A percentile compares a stretch with the other conserved stretches of the same genome.
Conservation (phyloP, 352 stramenopile genomes). For the Pythium biforme region DNA sequence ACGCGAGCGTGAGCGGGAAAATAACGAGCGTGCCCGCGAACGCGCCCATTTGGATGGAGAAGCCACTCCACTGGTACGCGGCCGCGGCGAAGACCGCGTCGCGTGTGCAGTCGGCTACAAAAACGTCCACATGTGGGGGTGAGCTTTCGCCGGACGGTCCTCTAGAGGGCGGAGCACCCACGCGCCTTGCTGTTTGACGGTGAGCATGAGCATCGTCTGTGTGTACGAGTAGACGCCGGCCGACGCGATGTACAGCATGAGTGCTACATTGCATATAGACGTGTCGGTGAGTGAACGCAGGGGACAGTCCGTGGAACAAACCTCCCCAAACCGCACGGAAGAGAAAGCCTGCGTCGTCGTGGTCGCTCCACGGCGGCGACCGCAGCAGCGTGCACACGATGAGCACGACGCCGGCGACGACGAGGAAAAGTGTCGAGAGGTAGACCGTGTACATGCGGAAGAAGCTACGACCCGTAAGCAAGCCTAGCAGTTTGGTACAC, state of each 20-base stretch:
- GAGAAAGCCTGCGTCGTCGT: constrained; percentile 44
- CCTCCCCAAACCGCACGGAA: too few species aligned
- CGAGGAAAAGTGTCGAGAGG: constrained; percentile 32
- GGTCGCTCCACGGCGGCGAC: constrained; percentile 29
- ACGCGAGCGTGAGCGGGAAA: constrained; percentile 45
- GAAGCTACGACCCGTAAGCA: constrained; percentile 33
- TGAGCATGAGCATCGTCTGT: constrained; percentile 72
- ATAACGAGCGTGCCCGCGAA: constrained; percentile 57
- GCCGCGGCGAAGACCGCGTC: constrained; percentile 33
- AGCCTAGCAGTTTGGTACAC: not conserved
- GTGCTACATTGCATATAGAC: constrained; percentile 26
- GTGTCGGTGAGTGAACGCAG: not conserved
- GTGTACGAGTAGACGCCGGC: constrained; percentile 65
- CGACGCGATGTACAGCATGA: constrained; percentile 50
- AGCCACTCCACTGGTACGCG: constrained; percentile 69
- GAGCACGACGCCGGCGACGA: constrained; percentile 46
- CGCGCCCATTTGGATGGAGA: constrained; percentile 61
- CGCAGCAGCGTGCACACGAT: constrained; percentile 43
- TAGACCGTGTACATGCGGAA: constrained; percentile 51
- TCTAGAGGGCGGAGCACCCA: constrained; percentile 13
- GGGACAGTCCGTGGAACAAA: too few species aligned
- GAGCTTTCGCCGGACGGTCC: too few species aligned
- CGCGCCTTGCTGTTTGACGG: constrained; percentile 48
- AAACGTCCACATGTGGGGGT: too few species aligned
- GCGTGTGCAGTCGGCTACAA: constrained; percentile 14